phyloP scores from a whole-genome alignment of 176 grass and related monocot species.

The Tuctoria greenei region DNA sequence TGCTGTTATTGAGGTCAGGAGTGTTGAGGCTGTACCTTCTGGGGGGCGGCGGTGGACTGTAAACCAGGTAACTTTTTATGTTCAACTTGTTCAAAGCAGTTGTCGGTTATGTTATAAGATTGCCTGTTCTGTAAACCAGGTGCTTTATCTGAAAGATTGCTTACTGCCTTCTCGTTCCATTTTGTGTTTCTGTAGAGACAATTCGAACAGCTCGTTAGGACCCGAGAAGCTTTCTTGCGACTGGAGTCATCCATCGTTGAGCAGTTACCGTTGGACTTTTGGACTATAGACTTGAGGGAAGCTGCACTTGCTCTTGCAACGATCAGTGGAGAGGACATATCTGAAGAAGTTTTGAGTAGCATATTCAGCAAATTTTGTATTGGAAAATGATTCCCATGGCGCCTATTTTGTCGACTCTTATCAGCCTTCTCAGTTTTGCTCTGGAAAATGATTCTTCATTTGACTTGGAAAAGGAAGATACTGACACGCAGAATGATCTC shows the following conservation, averaged over 20 bases:
- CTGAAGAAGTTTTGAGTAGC: conserved; percentile 79
- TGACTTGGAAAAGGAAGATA: not conserved
- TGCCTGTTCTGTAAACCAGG: not conserved
- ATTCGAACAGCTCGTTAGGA: conserved; percentile 77
- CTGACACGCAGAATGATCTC: not conserved
- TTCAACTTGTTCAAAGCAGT: not conserved
- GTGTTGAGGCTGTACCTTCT: conserved; percentile 59
- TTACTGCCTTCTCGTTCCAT: not conserved
- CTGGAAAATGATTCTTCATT: not conserved
- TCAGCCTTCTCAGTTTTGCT: not conserved
- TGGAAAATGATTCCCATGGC: conserved; percentile 59
- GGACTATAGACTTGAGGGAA: conserved; percentile 96
- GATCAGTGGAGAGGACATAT: conserved; percentile 89
- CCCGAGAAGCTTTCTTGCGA: conserved; percentile 62
- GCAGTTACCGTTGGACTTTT: conserved; percentile 85
- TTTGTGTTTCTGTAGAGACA: conserved; percentile 59
- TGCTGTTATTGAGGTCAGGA: conserved; percentile 74
- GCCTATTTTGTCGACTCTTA: not conserved
- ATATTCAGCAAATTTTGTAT: conserved; percentile 99
- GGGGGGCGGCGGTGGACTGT: conserved; percentile 81
- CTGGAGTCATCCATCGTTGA: conserved; percentile 69
- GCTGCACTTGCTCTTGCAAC: conserved; percentile 78
- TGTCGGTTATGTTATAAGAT: not conserved
- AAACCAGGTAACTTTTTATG: conserved; percentile 56
- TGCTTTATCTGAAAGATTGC: conserved; percentile 1